Evolutionary conservation across 164 flowering plant species (phyloP).

Genomic region (Tinospora cordifolia): DNA sequence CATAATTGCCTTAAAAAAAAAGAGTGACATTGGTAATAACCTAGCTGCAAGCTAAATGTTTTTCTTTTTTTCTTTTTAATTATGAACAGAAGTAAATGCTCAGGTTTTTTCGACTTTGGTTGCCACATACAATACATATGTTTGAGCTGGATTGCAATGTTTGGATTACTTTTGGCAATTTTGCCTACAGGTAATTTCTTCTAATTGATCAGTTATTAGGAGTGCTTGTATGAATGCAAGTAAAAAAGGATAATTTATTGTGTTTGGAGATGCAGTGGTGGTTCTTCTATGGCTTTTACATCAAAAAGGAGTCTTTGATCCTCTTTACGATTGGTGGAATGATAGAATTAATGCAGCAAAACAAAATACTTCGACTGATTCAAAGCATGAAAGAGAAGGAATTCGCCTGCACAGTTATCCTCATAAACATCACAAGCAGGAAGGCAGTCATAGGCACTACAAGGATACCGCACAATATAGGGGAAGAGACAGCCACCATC

Average conservation of each 20-base stretch:
- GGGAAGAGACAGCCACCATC: conserved; percentile 24
- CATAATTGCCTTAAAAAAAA: neutral
- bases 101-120: conserved; percentile 72
- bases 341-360: conserved; percentile 33
- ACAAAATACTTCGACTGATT: conserved; percentile 6
- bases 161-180: conserved; percentile 61
- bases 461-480: conserved; percentile 26
- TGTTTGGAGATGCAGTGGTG: conserved; percentile 42
- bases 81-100: conserved; percentile 58
- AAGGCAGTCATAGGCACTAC: conserved; percentile 28
- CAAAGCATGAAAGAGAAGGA: conserved; percentile 23
- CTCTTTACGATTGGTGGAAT: conserved; percentile 88
- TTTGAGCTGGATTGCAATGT: conserved; percentile 69
- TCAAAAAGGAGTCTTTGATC: conserved; percentile 82
- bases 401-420: conserved; percentile 20
- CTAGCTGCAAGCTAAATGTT: neutral
- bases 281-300: conserved; percentile 82
- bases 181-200: conserved; percentile 60
- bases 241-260: neutral
- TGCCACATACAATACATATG: conserved; percentile 89
- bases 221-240: neutral
- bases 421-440: conserved; percentile 31
- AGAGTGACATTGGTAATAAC: neutral
- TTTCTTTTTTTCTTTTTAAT: conserved; percentile 11
- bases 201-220: neutral